Evolutionary conservation across 2,329 filamentous ascomycete genomes (phyloP).

Genomic region (Decorospora gaudefroyi): DNA sequence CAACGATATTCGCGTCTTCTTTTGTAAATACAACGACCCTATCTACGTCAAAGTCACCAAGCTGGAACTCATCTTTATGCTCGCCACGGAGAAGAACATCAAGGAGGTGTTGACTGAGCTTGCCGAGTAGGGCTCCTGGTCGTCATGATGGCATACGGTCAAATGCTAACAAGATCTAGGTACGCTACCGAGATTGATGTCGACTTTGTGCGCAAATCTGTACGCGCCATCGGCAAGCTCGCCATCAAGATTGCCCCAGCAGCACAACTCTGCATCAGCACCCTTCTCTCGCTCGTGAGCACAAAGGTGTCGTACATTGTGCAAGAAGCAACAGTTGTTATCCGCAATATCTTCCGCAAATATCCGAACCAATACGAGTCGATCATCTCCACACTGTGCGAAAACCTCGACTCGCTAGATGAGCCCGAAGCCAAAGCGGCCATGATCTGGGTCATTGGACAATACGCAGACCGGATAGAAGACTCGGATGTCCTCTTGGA

Average conservation of each 20-base stretch:
- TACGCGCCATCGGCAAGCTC: conserved; percentile 94
- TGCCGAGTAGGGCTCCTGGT: conserved; percentile 68
- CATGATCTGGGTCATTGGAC: conserved; percentile 99
- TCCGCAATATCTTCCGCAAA: conserved; percentile 98
- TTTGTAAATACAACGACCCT: conserved; percentile 99
- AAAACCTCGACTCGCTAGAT: conserved; percentile 93
- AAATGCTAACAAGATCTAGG: conserved; percentile 39
- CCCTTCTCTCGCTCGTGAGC: conserved; percentile 87
- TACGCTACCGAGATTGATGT: conserved; percentile 98
- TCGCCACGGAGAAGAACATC: conserved; percentile 94
- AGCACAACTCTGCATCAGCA: conserved; percentile 86
- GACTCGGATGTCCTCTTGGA: conserved; percentile 93
- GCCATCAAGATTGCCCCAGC: conserved; percentile 99
- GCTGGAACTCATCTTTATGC: conserved; percentile 97
- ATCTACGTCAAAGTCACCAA: conserved; percentile 99
- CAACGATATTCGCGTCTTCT: conserved; percentile 98
- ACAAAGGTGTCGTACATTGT: conserved; percentile 99
- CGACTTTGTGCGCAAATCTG: conserved; percentile 96
- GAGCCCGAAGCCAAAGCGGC: conserved; percentile 97
- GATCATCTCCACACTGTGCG: conserved; percentile 93
- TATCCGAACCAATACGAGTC: conserved; percentile 99
- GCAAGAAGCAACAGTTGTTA: conserved; percentile 97
- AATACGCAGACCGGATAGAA: conserved; percentile 96
- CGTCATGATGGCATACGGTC: neutral
- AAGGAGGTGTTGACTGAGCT: conserved; percentile 92